A percentile compares a stretch with the other conserved stretches of the same genome.
These are phyloP conservation scores for Pseudopithomyces maydicus DNA, from an alignment of 2,329 filamentous ascomycete species.

Conservation along the genomic window DNA sequence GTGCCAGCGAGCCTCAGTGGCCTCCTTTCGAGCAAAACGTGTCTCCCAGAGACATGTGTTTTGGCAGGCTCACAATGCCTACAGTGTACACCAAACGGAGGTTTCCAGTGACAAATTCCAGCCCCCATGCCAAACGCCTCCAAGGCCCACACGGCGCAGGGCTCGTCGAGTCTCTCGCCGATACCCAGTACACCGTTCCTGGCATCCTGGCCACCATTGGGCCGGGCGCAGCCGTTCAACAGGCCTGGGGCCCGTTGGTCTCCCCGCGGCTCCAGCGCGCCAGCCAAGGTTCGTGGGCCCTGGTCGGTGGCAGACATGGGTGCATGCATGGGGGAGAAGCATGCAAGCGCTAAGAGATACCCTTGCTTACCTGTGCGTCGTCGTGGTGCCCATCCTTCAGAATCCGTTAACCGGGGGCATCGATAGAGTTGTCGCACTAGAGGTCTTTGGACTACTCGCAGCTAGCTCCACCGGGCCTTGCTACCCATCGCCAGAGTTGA, in stretches of 20 bases:
- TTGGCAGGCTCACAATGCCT: not conserved
- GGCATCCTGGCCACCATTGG: conserved; percentile 35
- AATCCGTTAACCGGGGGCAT: conserved; percentile 34
- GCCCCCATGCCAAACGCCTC: conserved; percentile 1
- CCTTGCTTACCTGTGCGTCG: conserved; percentile 16
- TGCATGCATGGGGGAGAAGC: conserved; percentile 15
- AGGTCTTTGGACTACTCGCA: conserved; percentile 21
- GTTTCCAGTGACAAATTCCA: conserved; percentile 4
- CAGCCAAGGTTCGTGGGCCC: conserved; percentile 10
- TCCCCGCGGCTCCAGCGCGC: conserved; percentile 40
- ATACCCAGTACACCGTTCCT: conserved; percentile 39
- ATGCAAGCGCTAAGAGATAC: conserved; percentile 28
- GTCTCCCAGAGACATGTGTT: not conserved
- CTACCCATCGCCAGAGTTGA: conserved; percentile 23
- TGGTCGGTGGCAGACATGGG: conserved; percentile 11
- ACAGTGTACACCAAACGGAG: not conserved
- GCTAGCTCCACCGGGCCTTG: conserved; percentile 15
- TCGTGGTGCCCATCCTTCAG: conserved; percentile 23
- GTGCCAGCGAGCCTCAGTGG: not conserved
- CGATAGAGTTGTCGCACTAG: conserved; percentile 42
- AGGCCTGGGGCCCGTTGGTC: conserved; percentile 26
- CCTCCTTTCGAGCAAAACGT: not conserved
- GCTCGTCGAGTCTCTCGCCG: conserved; percentile 3
- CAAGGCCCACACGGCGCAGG: conserved; percentile 5
- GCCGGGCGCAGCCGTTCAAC: conserved; percentile 40